Evolutionary conservation across 208 protist genomes (phyloP).

Genomic region (Trypanosoma cruzi): DNA sequence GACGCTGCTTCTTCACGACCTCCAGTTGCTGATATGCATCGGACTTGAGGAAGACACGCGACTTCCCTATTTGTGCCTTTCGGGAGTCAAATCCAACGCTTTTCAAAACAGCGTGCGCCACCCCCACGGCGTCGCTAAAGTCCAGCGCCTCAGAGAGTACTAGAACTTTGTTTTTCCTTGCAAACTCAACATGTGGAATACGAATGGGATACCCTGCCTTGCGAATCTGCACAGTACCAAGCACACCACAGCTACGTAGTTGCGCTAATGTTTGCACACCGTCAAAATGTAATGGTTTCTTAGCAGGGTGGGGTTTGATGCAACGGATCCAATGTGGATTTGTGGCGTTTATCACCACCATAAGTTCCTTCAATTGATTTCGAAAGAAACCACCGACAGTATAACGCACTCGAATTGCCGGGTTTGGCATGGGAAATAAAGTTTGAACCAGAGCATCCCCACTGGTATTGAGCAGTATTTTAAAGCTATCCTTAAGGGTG

Average conservation of each 20-base stretch:
- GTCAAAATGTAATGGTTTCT: conserved; percentile 46
- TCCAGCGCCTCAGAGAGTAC: conserved; percentile 14
- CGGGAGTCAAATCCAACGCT: conserved; percentile 17
- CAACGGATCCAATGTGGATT: conserved; percentile 57
- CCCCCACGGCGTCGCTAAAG: conserved; percentile 8
- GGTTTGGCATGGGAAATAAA: conserved; percentile 24
- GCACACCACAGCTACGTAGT: conserved; percentile 39
- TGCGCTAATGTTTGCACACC: conserved; percentile 33
- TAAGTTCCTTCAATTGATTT: conserved; percentile 35
- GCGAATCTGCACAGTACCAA: conserved; percentile 51
- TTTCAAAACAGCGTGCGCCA: conserved; percentile 25
- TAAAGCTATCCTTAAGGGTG: conserved; percentile 37
- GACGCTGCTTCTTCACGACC: conserved; percentile 26
- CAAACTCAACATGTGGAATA: conserved; percentile 31
- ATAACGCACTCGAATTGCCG: conserved; percentile 19
- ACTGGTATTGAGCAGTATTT: conserved; percentile 27
- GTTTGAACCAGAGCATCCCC: conserved; percentile 23
- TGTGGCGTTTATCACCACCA: conserved; percentile 37
- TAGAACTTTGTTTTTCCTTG: conserved; percentile 32
- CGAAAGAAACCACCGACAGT: conserved; percentile 45
- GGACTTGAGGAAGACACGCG: conserved; percentile 43
- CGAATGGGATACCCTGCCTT: conserved; percentile 46
- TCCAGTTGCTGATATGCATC: conserved; percentile 43
- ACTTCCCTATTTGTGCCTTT: conserved; percentile 44
- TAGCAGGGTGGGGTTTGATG: conserved; percentile 50